Evolutionary conservation across 2,329 filamentous ascomycete species (phyloP), one percentile per base, ranked within the genome.

Genomic region (Alternaria gaisen): DNA sequence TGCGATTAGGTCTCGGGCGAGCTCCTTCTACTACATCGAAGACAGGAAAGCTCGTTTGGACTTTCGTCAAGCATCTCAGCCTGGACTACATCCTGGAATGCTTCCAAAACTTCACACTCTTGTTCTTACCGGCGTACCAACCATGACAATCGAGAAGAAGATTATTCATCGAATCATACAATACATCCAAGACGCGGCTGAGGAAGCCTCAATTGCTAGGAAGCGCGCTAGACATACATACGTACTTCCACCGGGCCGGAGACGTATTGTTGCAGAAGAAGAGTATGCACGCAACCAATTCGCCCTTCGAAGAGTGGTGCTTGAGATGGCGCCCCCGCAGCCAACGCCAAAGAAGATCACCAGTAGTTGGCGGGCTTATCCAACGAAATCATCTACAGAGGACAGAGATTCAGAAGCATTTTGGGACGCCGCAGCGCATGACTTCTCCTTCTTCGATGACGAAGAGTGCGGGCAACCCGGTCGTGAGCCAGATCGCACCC

Each of bases 401-500:
- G 87, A 89, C 64, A 76, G 79, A 9, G 87, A 89, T 67, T 85
- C 83, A 5, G 87, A 88, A 69, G 82, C 83, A 4, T 80, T 89
- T 11, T 88, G 86, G 87, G 80, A 83, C 51, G 86, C 86, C 9
- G 85, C 86, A 4, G 80, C 82, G 57, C 80, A 84, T 53, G 87
- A 89, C 68, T 89, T 89, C 63, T 86, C 84, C 28, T 88, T 88
- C 74, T 89, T 89, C 59, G 83, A 80, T 1, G 85, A 86, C 40
- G 84, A 84, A 47, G 86, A 88, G 67, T 86, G 85, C 60, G 80
- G 83, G 11, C 78, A 85, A 14, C 83, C 83, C 14, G 77, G 79
- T 24, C 73, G 78, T 53, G 82, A 84, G 32, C 77, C 79, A 6
- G 79, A 79, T 3, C 80, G 79, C 54, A 79, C 78, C 52, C 76